phyloP scores from a whole-genome alignment of 1,284 basidiomycete species.

The Apiotrichum veenhuisii region DNA sequence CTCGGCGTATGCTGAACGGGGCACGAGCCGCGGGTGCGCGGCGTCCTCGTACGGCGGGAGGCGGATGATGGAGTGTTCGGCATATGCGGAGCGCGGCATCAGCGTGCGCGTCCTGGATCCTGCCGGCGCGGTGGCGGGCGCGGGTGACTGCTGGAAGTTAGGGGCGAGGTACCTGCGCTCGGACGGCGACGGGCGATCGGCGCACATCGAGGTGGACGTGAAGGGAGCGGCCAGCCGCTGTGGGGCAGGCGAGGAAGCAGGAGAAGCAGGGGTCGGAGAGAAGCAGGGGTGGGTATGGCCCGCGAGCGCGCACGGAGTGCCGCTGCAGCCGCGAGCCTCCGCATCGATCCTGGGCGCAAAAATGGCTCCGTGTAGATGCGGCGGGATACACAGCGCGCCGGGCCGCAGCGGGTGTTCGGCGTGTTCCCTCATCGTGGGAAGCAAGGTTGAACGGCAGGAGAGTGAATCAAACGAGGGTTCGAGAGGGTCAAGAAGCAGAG shows the following conservation, averaged over 20 bases:
- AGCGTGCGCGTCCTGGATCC: not conserved
- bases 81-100: not conserved
- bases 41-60: not conserved
- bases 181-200: not conserved
- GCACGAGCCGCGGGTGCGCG: not conserved
- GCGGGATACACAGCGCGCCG: slow-evolving; percentile 10
- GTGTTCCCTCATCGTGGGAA: too few species aligned
- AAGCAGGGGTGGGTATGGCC: not conserved
- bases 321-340: not conserved
- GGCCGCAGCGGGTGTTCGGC: not conserved
- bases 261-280: slow-evolving; percentile 2
- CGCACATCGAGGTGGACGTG: not conserved
- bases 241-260: not conserved
- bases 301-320: not conserved
- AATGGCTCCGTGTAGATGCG: not conserved
- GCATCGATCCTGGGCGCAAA: not conserved
- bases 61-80: not conserved
- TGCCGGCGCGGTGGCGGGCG: not conserved
- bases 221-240: not conserved
- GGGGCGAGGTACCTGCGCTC: not conserved
- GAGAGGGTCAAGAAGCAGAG: too few species aligned
- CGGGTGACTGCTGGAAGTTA: too few species aligned
- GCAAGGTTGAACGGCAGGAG: too few species aligned
- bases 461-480: too few species aligned
- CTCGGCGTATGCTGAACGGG: not conserved